Percentiles rank a stretch among this genome's conserved stretches.
These are phyloP conservation scores for Sordaria brevicollis DNA, from an alignment of 495 filamentous ascomycete genomes.

Conservation along the genomic window DNA sequence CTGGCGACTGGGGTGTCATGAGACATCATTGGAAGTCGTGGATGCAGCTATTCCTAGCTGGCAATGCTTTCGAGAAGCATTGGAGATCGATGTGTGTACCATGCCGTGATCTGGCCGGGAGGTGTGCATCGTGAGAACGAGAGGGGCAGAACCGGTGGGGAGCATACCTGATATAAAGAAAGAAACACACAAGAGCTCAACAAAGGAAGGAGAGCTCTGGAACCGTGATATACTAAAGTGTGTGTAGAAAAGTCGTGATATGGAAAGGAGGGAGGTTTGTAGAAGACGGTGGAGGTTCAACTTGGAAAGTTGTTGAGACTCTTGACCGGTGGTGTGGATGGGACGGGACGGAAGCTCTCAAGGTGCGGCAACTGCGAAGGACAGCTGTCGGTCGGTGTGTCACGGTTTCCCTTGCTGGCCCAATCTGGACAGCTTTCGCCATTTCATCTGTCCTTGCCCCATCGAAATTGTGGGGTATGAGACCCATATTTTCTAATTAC, in stretches of 20 bases:
- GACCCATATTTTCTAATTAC: too few species aligned
- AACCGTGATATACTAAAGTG: not conserved
- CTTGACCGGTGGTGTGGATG: not conserved
- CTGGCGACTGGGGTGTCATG: not conserved
- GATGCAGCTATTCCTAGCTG: not conserved
- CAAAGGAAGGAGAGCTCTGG: not conserved
- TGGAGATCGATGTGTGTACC: not conserved
- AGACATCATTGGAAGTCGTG: not conserved
- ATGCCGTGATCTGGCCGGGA: not conserved
- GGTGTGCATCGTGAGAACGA: not conserved
- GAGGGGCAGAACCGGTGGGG: not conserved
- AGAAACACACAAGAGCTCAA: not conserved
- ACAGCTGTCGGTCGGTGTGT: not conserved
- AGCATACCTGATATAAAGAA: not conserved
- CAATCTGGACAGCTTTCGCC: not conserved
- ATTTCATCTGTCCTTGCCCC: not conserved
- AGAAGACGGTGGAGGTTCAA: not conserved
- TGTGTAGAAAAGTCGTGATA: not conserved
- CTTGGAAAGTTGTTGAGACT: not conserved
- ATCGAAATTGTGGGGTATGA: not conserved
- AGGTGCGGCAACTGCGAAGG: not conserved
- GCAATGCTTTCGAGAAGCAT: not conserved
- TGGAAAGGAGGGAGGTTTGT: not conserved
- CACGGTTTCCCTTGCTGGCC: not conserved
- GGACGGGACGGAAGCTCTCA: not conserved